A percentile compares a stretch with the other conserved stretches of the same genome.
Evolutionary conservation across 2,329 filamentous ascomycete species (phyloP).

Genomic region (Knufia fluminis): DNA sequence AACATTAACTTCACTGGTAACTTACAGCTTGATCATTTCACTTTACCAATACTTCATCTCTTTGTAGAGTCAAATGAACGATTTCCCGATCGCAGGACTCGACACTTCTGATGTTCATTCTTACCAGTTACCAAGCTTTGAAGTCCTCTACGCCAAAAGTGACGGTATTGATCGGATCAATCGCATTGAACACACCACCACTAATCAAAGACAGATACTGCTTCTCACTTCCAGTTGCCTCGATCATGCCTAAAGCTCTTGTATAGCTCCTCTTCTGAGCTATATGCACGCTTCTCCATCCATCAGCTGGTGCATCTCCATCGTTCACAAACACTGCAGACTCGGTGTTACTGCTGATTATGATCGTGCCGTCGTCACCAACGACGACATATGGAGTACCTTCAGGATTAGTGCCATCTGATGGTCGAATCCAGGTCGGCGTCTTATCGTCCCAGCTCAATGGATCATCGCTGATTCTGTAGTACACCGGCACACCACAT

Average conservation of each 20-base stretch:
- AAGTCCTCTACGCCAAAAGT: background rate
- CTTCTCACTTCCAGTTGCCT: background rate
- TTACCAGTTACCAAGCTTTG: too few relatives aligned
- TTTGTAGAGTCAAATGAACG: too few relatives aligned
- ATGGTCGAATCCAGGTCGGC: conserved; percentile 35
- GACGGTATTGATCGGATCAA: background rate
- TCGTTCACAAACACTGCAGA: conserved; percentile 41
- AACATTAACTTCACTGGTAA: too few relatives aligned
- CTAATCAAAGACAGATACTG: background rate
- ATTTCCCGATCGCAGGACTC: too few relatives aligned
- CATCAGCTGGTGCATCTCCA: conserved; percentile 27
- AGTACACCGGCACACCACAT: conserved; percentile 38
- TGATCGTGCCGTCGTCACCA: conserved; percentile 40
- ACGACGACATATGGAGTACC: conserved; percentile 44
- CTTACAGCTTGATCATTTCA: too few relatives aligned
- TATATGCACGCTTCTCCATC: too few relatives aligned
- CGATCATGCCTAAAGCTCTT: too few relatives aligned
- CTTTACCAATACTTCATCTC: too few relatives aligned
- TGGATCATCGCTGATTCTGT: conserved; percentile 41
- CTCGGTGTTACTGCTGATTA: conserved; percentile 35
- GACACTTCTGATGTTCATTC: too few relatives aligned
- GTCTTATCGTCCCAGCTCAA: conserved; percentile 37
- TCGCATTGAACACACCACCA: background rate
- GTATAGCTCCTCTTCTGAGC: too few relatives aligned
- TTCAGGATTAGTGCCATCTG: conserved; percentile 36